These are phyloP conservation scores for Kurtzmaniella quercitrusa DNA, from an alignment of 1,139 yeast species.

Conservation along the genomic window DNA sequence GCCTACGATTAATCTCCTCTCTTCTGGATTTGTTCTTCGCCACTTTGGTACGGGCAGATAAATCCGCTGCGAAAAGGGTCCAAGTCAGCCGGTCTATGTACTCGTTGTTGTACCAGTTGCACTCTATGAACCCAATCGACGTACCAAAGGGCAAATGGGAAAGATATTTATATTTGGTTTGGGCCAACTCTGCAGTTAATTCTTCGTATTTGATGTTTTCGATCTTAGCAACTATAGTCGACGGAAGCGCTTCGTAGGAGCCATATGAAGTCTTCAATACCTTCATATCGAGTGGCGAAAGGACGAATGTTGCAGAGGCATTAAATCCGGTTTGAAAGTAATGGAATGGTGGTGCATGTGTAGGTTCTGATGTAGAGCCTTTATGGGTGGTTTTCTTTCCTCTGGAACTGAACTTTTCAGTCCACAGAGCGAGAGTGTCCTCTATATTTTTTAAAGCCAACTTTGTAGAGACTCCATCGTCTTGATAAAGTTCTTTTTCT, in stretches of 20 bases:
- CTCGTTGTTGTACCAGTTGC: constrained; percentile 65
- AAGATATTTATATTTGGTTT: constrained; percentile 67
- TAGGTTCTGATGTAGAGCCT: not conserved
- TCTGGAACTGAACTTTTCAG: constrained; percentile 12
- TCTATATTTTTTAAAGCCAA: constrained; percentile 57
- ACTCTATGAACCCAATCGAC: constrained; percentile 76
- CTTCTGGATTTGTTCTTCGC: constrained; percentile 50
- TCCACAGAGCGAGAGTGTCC: constrained; percentile 37
- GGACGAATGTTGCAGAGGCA: constrained; percentile 59
- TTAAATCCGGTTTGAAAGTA: constrained; percentile 75
- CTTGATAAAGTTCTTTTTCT: constrained; percentile 57
- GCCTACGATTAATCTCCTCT: constrained; percentile 62
- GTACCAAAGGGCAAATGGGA: constrained; percentile 84
- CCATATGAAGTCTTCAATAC: constrained; percentile 63
- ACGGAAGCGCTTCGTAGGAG: constrained; percentile 63
- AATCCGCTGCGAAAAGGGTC: constrained; percentile 52
- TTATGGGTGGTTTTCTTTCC: not conserved
- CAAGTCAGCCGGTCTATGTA: constrained; percentile 47
- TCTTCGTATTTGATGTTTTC: constrained; percentile 71
- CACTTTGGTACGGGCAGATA: constrained; percentile 54
- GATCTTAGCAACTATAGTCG: constrained; percentile 54
- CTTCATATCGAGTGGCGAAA: constrained; percentile 76
- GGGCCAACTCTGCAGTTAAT: constrained; percentile 45
- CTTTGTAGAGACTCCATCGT: constrained; percentile 52
- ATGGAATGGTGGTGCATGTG: constrained; percentile 13